A percentile compares a stretch with the other conserved stretches of the same genome.
phyloP scores from a whole-genome alignment of 192 early-diverging fungal genomes.

The Coemansia sp. region DNA sequence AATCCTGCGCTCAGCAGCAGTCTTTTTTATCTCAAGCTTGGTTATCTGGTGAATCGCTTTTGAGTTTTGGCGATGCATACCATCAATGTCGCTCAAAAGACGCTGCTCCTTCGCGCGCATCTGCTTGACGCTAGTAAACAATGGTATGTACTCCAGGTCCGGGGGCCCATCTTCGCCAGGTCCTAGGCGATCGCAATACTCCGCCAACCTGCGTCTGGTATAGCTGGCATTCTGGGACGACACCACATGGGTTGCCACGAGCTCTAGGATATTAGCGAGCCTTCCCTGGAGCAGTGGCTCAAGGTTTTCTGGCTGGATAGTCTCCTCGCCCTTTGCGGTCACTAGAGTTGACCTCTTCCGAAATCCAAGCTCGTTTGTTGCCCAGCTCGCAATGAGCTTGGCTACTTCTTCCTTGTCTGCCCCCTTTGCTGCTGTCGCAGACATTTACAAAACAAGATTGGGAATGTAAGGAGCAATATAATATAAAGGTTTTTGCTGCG shows the following conservation, averaged over 20 bases:
- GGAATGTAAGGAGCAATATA: background rate
- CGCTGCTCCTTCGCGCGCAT: constrained; percentile 12
- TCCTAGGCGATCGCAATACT: constrained; percentile 20
- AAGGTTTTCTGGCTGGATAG: constrained; percentile 24
- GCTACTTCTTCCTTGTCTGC: constrained; percentile 31
- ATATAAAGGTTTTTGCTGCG: background rate
- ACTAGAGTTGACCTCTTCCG: constrained; percentile 42
- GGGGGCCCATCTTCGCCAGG: background rate
- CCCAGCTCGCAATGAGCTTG: constrained; percentile 39
- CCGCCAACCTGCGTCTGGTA: constrained; percentile 19
- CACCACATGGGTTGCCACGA: constrained; percentile 30
- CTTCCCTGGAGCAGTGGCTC: constrained; percentile 49
- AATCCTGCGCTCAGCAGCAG: constrained; percentile 22
- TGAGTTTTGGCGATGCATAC: constrained; percentile 24
- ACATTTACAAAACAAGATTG: background rate
- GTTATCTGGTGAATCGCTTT: constrained; percentile 26
- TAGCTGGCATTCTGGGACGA: constrained; percentile 30
- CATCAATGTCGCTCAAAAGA: constrained; percentile 12
- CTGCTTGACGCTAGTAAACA: constrained; percentile 12
- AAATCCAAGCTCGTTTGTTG: constrained; percentile 49
- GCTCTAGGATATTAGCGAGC: constrained; percentile 32
- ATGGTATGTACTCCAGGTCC: constrained; percentile 13
- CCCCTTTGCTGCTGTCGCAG: background rate
- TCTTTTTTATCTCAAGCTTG: constrained; percentile 20
- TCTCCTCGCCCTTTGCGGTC: constrained; percentile 46